Conservation (phyloP, 208 protist species). For the Acanthamoeba lugdunensis region DNA sequence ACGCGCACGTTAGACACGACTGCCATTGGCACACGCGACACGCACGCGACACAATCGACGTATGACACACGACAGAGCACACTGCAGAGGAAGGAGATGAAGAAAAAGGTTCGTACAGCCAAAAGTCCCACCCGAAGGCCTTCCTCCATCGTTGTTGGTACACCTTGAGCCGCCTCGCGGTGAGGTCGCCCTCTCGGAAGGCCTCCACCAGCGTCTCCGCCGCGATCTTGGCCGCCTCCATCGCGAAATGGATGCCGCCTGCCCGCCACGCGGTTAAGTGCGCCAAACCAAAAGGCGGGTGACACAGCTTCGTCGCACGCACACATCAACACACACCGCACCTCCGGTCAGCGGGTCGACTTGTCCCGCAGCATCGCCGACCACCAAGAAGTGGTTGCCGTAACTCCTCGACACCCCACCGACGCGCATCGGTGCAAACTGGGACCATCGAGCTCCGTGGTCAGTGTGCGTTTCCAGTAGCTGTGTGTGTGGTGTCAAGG, state of each 20-base stretch:
- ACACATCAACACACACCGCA: not conserved
- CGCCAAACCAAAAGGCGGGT: too few relatives aligned
- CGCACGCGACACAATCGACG: not conserved
- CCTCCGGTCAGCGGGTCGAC: conserved; percentile 71
- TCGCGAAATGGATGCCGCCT: conserved; percentile 72
- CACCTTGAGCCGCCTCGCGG: not conserved
- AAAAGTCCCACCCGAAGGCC: conserved; percentile 72
- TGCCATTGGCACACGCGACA: too few relatives aligned
- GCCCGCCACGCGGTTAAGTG: not conserved
- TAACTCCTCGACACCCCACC: conserved; percentile 59
- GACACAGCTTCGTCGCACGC: too few relatives aligned
- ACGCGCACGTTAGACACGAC: too few relatives aligned
- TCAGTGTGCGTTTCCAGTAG: too few relatives aligned
- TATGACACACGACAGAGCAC: not conserved
- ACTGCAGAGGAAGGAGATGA: not conserved
- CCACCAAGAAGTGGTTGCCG: conserved; percentile 66
- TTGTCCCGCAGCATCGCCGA: conserved; percentile 69
- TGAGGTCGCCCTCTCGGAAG: conserved; percentile 33
- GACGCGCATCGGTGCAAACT: conserved; percentile 73
- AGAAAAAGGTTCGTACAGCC: conserved; percentile 10
- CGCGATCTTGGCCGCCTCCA: conserved; percentile 72
- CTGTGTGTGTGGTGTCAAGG: not conserved
- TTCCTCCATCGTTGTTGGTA: conserved; percentile 67
- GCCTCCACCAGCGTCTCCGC: conserved; percentile 62
- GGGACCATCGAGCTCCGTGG: too few relatives aligned